Percentiles rank a stretch among this genome's conserved stretches.
Evolutionary conservation across 2,329 filamentous ascomycete species (phyloP).

Genomic region (Pestalotiopsis sp.): DNA sequence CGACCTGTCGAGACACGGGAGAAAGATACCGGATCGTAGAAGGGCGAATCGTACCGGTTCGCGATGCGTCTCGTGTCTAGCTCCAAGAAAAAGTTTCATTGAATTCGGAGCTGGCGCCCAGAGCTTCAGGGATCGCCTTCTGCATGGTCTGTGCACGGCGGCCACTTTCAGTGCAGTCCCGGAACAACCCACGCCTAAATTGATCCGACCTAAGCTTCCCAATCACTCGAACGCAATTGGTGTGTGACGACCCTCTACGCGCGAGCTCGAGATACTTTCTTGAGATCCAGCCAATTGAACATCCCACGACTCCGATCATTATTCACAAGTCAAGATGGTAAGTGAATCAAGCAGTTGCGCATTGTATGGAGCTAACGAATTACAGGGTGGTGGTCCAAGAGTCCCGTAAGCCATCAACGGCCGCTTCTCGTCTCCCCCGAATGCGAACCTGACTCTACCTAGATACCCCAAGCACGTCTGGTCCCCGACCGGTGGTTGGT

Average conservation of each 20-base stretch:
- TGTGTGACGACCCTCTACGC: constrained; percentile 5
- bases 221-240: constrained; percentile 9
- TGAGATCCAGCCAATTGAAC: constrained; percentile 1
- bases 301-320: constrained; percentile 24
- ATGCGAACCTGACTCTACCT: constrained; percentile 21
- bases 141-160: constrained; percentile 7
- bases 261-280: constrained; percentile 12
- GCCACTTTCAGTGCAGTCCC: constrained; percentile 1
- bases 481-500: constrained; percentile 98
- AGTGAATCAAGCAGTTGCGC: constrained; percentile 22
- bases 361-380: constrained; percentile 40
- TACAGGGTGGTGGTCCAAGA: constrained; percentile 74
- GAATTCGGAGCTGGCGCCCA: constrained; percentile 7
- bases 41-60: constrained; percentile 7
- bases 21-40: not conserved
- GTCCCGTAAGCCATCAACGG: constrained; percentile 50
- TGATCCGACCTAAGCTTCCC: constrained; percentile 7
- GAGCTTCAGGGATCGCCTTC: constrained; percentile 7
- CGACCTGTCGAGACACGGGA: constrained; percentile 1
- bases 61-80: constrained; percentile 10
- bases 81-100: constrained; percentile 13
- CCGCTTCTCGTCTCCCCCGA: constrained; percentile 7
- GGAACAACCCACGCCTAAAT: constrained; percentile 6
- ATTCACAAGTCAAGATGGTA: constrained; percentile 57
- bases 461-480: constrained; percentile 99